Percentiles rank a stretch among this genome's conserved stretches.
Evolutionary conservation across 306 rosid genomes (phyloP).

Genomic region (Prunus mongolica): DNA sequence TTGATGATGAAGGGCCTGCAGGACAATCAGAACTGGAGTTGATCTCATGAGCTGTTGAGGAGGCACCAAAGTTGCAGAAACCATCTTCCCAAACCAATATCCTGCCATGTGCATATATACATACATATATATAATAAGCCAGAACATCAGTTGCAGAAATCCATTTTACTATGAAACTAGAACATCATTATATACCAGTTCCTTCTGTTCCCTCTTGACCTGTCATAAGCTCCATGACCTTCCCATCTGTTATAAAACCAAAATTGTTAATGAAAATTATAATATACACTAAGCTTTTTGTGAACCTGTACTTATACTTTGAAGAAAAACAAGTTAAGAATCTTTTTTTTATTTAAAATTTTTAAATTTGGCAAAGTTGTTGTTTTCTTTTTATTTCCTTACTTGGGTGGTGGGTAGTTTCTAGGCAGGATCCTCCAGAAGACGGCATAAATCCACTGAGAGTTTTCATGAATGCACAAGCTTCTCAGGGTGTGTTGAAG

Average conservation of each 20-base stretch:
- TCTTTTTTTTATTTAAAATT: too few relatives aligned
- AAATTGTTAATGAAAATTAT: neutral
- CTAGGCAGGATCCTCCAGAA: constrained; percentile 99
- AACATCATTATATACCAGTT: constrained; percentile 55
- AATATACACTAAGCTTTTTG: neutral
- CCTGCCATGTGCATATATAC: constrained; percentile 35
- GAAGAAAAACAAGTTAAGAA: neutral
- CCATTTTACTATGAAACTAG: too few relatives aligned
- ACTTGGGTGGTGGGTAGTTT: constrained; percentile 98
- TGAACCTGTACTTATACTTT: neutral
- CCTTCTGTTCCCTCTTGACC: constrained; percentile 98
- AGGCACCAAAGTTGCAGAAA: constrained; percentile 86
- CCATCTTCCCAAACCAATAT: constrained; percentile 99
- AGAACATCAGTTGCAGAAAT: too few relatives aligned
- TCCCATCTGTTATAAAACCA: constrained; percentile 69
- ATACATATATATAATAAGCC: neutral
- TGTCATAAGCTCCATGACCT: constrained; percentile 86
- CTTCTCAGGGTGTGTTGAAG: constrained; percentile 97
- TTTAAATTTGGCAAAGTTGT: neutral
- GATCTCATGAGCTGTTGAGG: constrained; percentile 45
- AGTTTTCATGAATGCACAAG: constrained; percentile 79
- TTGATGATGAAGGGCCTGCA: constrained; percentile 39
- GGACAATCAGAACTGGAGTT: constrained; percentile 44
- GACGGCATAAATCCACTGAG: constrained; percentile 97
- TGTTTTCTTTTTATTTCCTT: constrained; percentile 16